Evolutionary conservation across 2,329 filamentous ascomycete genomes (phyloP).

Genomic region (Coniochaeta hoffmannii): DNA sequence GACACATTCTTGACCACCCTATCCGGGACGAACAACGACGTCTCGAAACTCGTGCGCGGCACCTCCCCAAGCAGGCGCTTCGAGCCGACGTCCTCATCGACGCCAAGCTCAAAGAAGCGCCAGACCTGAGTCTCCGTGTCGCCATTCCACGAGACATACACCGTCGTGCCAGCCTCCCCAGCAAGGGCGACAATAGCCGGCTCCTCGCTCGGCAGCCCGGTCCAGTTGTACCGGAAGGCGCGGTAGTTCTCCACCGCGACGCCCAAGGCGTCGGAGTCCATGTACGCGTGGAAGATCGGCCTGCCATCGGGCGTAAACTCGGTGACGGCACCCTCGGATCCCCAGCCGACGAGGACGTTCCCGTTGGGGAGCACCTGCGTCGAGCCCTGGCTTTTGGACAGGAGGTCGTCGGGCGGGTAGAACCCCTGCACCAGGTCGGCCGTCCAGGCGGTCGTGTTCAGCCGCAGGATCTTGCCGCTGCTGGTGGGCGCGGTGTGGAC

Average conservation of each 20-base stretch:
- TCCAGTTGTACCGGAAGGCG: constrained; percentile 46
- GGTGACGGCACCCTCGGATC: constrained; percentile 38
- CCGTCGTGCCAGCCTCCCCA: constrained; percentile 11
- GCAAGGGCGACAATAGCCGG: constrained; percentile 19
- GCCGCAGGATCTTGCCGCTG: constrained; percentile 36
- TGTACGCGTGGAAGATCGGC: constrained; percentile 44
- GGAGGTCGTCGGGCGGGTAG: constrained; percentile 28
- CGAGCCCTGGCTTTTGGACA: constrained; percentile 27
- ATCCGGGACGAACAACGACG: constrained; percentile 8
- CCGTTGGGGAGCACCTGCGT: constrained; percentile 46
- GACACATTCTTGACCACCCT: constrained; percentile 7
- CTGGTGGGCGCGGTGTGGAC: constrained; percentile 19
- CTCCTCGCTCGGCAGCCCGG: constrained; percentile 33
- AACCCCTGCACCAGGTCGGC: constrained; percentile 38
- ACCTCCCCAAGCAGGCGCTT: constrained; percentile 10
- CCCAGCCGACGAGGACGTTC: constrained; percentile 51
- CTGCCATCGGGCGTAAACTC: constrained; percentile 39
- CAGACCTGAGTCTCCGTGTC: constrained; percentile 27
- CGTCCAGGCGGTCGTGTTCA: constrained; percentile 33
- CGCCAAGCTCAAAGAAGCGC: constrained; percentile 12
- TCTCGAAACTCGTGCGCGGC: constrained; percentile 13
- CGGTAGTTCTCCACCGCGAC: constrained; percentile 44
- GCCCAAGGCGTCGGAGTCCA: constrained; percentile 28
- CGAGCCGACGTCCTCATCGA: constrained; percentile 8
- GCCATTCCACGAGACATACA: constrained; percentile 38